Evolutionary conservation across 2,329 filamentous ascomycete species (phyloP).

Genomic region (Ceratocystis papillata): DNA sequence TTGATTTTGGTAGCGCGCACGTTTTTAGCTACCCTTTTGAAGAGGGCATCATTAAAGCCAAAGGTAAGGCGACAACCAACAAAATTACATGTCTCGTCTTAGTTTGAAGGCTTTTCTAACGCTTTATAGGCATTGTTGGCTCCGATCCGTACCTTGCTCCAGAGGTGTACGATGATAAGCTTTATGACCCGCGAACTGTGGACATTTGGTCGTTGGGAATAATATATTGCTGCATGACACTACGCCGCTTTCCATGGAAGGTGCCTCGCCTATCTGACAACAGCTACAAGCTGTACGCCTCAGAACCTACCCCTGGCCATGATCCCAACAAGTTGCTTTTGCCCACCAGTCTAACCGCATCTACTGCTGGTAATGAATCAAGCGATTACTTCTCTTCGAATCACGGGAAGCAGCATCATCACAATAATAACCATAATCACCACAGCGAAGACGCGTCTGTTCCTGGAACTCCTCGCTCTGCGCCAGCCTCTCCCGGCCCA

Average conservation of each 20-base stretch:
- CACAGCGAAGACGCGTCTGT: conserved; percentile 7
- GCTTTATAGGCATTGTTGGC: conserved; percentile 50
- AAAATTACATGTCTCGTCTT: background rate
- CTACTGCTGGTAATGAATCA: conserved; percentile 16
- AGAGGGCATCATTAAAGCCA: conserved; percentile 68
- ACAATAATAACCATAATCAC: conserved; percentile 6
- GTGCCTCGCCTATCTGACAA: conserved; percentile 84
- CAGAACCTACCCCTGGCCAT: conserved; percentile 67
- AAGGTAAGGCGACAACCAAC: conserved; percentile 46
- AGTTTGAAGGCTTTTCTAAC: conserved; percentile 24
- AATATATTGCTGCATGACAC: conserved; percentile 97
- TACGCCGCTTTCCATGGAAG: conserved; percentile 95
- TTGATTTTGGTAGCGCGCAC: conserved; percentile 94
- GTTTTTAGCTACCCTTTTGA: conserved; percentile 98
- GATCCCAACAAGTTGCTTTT: conserved; percentile 45
- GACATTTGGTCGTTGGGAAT: conserved; percentile 98
- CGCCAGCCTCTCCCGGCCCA: conserved; percentile 16
- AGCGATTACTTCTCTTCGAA: conserved; percentile 20
- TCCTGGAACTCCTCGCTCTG: conserved; percentile 19
- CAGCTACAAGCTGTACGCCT: conserved; percentile 85
- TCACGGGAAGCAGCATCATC: conserved; percentile 15
- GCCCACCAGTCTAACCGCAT: conserved; percentile 36
- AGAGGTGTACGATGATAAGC: conserved; percentile 86
- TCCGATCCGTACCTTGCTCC: conserved; percentile 93
- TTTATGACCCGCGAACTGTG: conserved; percentile 86